Evolutionary conservation across 441 rosid genomes (phyloP).

Genomic region (Bruguiera hainesii): DNA sequence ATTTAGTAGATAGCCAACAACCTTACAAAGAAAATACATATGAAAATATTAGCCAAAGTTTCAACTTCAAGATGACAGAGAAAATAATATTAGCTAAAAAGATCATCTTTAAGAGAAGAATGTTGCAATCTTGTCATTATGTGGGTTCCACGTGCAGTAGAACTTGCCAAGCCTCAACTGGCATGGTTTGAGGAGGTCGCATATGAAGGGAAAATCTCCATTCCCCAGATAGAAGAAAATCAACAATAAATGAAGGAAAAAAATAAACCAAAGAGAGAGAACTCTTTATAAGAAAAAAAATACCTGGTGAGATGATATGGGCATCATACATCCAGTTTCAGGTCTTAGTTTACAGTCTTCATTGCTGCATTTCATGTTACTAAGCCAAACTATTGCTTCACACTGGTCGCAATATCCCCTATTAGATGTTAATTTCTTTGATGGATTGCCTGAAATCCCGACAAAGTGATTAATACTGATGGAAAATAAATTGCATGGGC

Average conservation of each 20-base stretch:
- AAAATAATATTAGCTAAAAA: not conserved
- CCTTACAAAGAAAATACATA: constrained; percentile 34
- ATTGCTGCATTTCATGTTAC: constrained; percentile 47
- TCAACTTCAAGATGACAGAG: not conserved
- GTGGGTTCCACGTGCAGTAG: no score
- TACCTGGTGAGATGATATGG: constrained; percentile 50
- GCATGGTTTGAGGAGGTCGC: no score
- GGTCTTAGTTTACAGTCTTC: constrained; percentile 27
- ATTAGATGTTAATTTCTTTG: constrained; percentile 40
- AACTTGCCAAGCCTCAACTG: no score
- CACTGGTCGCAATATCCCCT: constrained; percentile 63
- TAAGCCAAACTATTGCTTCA: constrained; percentile 60
- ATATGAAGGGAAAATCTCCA: not conserved
- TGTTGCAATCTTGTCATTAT: no score
- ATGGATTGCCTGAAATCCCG: constrained; percentile 35
- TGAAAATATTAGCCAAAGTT: not conserved
- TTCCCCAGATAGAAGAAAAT: no score
- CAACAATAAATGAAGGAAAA: no score
- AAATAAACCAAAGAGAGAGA: no score
- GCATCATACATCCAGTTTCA: constrained; percentile 35
- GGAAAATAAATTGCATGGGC: not conserved
- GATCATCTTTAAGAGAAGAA: no score
- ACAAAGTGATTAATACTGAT: constrained; percentile 1
- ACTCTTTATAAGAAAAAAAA: not conserved
- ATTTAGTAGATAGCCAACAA: constrained; percentile 50